Conservation (phyloP, 305 asterid species). For the Plantago coronopus region DNA sequence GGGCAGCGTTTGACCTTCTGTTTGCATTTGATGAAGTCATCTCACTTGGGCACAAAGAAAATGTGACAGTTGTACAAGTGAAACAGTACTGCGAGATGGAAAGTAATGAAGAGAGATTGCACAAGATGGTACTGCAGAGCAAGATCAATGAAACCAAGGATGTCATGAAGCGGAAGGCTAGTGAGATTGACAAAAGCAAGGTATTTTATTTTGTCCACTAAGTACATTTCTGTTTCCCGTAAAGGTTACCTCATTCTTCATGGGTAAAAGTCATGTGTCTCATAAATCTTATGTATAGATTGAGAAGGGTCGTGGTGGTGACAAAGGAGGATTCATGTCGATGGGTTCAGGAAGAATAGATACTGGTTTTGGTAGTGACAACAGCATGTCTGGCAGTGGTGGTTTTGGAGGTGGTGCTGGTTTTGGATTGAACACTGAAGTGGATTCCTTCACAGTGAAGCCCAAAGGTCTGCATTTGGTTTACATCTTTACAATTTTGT, state of each 20-base stretch:
- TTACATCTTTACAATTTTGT: too few species aligned
- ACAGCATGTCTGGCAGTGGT: conserved; percentile 39
- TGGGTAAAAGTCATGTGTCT: conserved; percentile 10
- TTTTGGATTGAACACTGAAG: conserved; percentile 48
- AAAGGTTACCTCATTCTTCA: background rate
- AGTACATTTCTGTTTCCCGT: background rate
- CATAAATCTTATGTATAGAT: conserved; percentile 32
- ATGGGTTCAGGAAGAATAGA: conserved; percentile 54
- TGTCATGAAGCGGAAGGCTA: conserved; percentile 74
- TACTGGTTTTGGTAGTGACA: conserved; percentile 49
- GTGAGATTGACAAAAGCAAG: conserved; percentile 80
- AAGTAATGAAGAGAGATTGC: conserved; percentile 74
- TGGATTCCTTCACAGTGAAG: conserved; percentile 50
- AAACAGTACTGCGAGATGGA: conserved; percentile 85
- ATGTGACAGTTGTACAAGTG: conserved; percentile 68
- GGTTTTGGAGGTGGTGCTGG: conserved; percentile 57
- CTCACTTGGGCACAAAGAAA: conserved; percentile 74
- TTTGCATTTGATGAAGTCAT: conserved; percentile 77
- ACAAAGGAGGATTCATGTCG: conserved; percentile 51
- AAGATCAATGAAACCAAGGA: conserved; percentile 75
- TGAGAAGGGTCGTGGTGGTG: conserved; percentile 57
- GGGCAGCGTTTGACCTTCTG: conserved; percentile 59
- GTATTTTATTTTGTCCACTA: conserved; percentile 25
- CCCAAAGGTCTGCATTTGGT: conserved; percentile 46
- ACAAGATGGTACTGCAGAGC: conserved; percentile 66